Conservation (phyloP, 305 asterid species). For the Solanum hybrid region DNA sequence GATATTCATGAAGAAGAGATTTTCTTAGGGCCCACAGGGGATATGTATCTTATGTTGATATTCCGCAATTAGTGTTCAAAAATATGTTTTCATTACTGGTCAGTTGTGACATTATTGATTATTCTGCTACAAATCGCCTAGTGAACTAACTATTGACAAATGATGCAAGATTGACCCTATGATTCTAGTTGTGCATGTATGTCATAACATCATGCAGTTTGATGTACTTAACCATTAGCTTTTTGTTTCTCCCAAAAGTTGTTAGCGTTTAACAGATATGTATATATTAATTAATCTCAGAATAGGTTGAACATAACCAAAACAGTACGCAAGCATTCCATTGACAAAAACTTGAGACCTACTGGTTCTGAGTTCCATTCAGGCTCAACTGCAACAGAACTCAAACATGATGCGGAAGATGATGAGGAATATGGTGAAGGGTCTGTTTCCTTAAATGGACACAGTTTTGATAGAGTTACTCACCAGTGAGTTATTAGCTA, state of each 20-base stretch:
- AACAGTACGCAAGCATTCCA: constrained; percentile 75
- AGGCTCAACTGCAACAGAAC: constrained; percentile 35
- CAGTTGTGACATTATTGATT: not conserved
- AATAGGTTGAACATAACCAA: constrained; percentile 88
- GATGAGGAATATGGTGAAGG: constrained; percentile 92
- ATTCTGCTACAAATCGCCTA: not conserved
- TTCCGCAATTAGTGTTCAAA: not conserved
- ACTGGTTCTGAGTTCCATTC: constrained; percentile 79
- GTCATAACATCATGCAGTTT: not conserved
- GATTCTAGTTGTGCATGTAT: not conserved
- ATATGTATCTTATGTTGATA: not conserved
- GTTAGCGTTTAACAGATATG: not conserved
- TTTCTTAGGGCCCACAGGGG: not conserved
- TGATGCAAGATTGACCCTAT: not conserved
- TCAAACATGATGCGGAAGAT: constrained; percentile 75
- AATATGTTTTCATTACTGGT: not conserved
- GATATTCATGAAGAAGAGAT: not conserved
- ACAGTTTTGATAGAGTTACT: constrained; percentile 68
- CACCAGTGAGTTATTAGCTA: constrained; percentile 56
- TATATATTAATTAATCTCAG: constrained; percentile 36
- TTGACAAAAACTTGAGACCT: constrained; percentile 63
- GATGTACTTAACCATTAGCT: not conserved
- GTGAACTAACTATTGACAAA: not conserved
- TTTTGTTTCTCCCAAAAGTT: not conserved
- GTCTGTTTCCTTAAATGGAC: constrained; percentile 53